Conservation (phyloP, 345 rosid species). For the Cardamine chenopodiifolia region DNA sequence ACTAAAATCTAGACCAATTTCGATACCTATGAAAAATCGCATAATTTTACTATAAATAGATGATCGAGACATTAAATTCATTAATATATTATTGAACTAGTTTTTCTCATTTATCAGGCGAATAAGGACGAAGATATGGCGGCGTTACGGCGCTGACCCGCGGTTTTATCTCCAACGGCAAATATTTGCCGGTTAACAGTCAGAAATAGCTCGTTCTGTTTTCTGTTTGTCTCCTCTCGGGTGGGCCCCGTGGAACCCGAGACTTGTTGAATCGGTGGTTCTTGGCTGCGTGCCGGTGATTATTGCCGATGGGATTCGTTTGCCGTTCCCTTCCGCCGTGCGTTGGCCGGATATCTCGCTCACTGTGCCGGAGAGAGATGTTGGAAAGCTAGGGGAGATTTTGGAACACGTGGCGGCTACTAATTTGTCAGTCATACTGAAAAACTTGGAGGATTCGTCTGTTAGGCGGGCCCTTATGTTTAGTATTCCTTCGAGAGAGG, state of each 20-base stretch:
- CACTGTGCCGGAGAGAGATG: conserved; percentile 82
- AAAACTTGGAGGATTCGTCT: conserved; percentile 57
- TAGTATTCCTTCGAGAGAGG: conserved; percentile 53
- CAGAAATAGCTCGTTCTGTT: conserved; percentile 79
- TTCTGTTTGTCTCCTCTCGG: conserved; percentile 92
- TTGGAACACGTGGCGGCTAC: conserved; percentile 79
- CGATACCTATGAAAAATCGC: background rate
- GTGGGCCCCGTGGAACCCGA: conserved; percentile 99
- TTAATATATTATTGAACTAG: background rate
- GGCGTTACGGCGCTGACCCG: conserved; percentile 64
- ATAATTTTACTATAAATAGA: too few relatives aligned
- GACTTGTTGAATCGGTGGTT: conserved; percentile 81
- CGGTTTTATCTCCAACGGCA: conserved; percentile 73
- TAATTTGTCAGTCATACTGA: conserved; percentile 70
- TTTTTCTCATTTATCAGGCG: conserved; percentile 45
- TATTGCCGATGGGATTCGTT: conserved; percentile 82
- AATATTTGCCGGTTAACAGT: conserved; percentile 77
- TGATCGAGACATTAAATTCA: too few relatives aligned
- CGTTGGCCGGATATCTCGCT: conserved; percentile 82
- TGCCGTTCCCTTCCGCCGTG: conserved; percentile 68
- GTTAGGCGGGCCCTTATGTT: conserved; percentile 66
- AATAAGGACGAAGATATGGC: conserved; percentile 83
- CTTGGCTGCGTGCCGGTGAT: conserved; percentile 92
- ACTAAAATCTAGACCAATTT: too few relatives aligned
- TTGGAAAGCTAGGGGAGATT: conserved; percentile 55